Percentiles rank a stretch among this genome's conserved stretches.
These are phyloP conservation scores for Alternaria sp. DNA, from an alignment of 2,329 filamentous ascomycete species.

Conservation along the genomic window DNA sequence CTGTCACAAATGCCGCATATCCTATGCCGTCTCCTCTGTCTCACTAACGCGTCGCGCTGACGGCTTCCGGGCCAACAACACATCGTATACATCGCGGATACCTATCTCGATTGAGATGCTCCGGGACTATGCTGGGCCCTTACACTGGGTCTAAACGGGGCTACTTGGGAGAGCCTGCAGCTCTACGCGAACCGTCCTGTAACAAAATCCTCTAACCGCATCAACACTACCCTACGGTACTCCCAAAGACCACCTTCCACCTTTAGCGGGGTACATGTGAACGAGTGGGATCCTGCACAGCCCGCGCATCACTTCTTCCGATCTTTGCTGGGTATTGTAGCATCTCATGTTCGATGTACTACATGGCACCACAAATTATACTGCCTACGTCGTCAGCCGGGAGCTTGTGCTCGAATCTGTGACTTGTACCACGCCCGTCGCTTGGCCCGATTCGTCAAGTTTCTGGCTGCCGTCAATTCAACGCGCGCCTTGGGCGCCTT, in stretches of 20 bases:
- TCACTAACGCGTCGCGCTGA: background rate
- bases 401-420: constrained; percentile 1
- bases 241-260: constrained; percentile 14
- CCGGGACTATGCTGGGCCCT: background rate
- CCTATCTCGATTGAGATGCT: constrained; percentile 10
- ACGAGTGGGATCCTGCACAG: constrained; percentile 5
- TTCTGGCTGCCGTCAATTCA: background rate
- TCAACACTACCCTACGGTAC: constrained; percentile 13
- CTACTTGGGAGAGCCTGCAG: background rate
- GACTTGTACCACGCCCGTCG: background rate
- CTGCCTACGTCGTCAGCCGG: background rate
- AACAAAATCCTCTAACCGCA: constrained; percentile 14
- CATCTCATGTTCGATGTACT: background rate
- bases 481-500: background rate
- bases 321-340: background rate
- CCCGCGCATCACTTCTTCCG: background rate
- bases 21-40: background rate
- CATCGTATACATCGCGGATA: constrained; percentile 7
- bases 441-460: constrained; percentile 3
- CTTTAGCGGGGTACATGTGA: constrained; percentile 8
- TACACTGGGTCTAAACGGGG: background rate
- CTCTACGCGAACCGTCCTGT: constrained; percentile 9
- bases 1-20: constrained; percentile 6
- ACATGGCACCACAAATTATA: background rate
- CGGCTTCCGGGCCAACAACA: background rate